Conservation (phyloP, 306 rosid species). For the Abrus precatorius region DNA sequence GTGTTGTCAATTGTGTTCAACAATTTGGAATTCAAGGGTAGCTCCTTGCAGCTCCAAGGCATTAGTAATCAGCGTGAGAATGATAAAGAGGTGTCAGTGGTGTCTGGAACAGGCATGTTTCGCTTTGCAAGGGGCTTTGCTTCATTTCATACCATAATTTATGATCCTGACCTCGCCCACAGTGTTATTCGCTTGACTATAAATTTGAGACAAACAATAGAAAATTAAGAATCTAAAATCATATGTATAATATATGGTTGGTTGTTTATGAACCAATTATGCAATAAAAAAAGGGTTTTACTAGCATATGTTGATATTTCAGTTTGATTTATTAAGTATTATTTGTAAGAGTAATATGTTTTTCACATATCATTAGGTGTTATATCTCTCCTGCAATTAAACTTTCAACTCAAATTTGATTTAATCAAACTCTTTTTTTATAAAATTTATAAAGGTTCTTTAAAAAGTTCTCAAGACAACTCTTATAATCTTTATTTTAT, state of each 20-base stretch:
- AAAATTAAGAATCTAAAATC: background rate
- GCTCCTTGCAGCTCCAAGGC: constrained; percentile 55
- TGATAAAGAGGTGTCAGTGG: constrained; percentile 54
- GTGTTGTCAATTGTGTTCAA: constrained; percentile 53
- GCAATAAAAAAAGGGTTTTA: too few species aligned
- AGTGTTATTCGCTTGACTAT: constrained; percentile 44
- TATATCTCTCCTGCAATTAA: too few species aligned
- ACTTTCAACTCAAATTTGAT: too few species aligned
- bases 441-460: too few species aligned
- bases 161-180: constrained; percentile 39
- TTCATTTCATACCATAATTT: constrained; percentile 30
- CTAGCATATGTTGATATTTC: too few species aligned
- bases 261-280: background rate
- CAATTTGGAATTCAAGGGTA: constrained; percentile 36
- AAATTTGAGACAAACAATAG: constrained; percentile 17
- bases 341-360: too few species aligned
- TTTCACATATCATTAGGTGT: too few species aligned
- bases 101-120: constrained; percentile 67
- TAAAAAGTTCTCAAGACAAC: too few species aligned
- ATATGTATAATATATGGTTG: background rate
- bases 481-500: too few species aligned
- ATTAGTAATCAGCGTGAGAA: constrained; percentile 47
- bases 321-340: too few species aligned
- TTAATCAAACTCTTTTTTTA: too few species aligned
- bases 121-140: constrained; percentile 60